Percentiles rank a stretch among this genome's conserved stretches.
Evolutionary conservation across 2,329 filamentous ascomycete genomes (phyloP).

Genomic region (Apiospora saccharicola): DNA sequence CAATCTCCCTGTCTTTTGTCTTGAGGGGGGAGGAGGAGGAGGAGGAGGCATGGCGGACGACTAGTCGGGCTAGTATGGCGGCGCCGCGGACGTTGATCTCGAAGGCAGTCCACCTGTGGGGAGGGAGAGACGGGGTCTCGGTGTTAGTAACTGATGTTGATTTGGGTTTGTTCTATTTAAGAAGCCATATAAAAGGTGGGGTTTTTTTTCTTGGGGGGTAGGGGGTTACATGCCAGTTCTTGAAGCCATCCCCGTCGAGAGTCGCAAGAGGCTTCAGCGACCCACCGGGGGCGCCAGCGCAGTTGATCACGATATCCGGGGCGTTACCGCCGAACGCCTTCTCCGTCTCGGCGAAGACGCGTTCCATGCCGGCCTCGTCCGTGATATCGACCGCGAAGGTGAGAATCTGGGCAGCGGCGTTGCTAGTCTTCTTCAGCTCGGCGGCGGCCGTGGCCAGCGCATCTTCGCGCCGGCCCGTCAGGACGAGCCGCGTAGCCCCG

Average conservation of each 20-base stretch:
- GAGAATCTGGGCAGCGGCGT: slow-evolving; percentile 11
- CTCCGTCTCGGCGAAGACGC: slow-evolving; percentile 25
- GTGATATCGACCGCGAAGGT: slow-evolving; percentile 26
- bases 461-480: slow-evolving; percentile 47
- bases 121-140: background rate
- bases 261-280: slow-evolving; percentile 27
- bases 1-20: background rate
- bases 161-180: too few relatives aligned
- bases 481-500: slow-evolving; percentile 36
- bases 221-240: background rate
- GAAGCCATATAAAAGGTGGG: background rate
- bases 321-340: background rate
- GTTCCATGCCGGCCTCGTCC: slow-evolving; percentile 27
- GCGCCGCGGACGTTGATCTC: slow-evolving; percentile 33
- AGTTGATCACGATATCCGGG: slow-evolving; percentile 32
- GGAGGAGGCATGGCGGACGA: slow-evolving; percentile 24
- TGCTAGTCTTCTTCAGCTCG: slow-evolving; percentile 22
- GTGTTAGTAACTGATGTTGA: background rate
- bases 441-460: slow-evolving; percentile 52
- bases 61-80: slow-evolving; percentile 29
- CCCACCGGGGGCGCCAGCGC: slow-evolving; percentile 25
- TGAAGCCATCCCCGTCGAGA: background rate
- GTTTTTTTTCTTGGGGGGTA: background rate
- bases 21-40: slow-evolving; percentile 16
- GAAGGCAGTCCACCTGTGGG: slow-evolving; percentile 31